Evolutionary conservation across 1,284 basidiomycete genomes (phyloP), one percentile per base, ranked within the genome.

Genomic region (Rhizoctonia solani): DNA sequence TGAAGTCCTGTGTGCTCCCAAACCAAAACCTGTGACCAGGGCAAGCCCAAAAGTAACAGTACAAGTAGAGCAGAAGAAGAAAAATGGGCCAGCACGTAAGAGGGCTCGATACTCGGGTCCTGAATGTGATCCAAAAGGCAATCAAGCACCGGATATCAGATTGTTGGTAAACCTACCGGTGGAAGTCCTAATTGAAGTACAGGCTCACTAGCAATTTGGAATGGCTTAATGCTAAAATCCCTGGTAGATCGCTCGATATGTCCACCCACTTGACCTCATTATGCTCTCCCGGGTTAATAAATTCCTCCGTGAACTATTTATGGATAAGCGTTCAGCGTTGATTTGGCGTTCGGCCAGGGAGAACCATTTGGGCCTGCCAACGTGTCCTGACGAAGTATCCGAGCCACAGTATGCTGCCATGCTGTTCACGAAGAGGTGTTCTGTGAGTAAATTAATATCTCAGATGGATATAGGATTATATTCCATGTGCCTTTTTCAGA

Each of bases 201-300:
- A 11, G n/a, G 14, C 3, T 21, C 5, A 44, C n/a, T 16, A n/a
- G 16, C 19, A 44, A 44, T 4, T 16, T 16, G 11, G 32, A 16
- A 16, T 16, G 19, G 6, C n/a, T 21, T 44, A 16, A 16, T 16
- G 3, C 3, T 16, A n/a, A 44, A 4, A 6, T 21, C 6, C 19
- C 5, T n/a, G 41, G 41, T 27, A 68, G 67, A 63, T 68, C 27
- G 37, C 59, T 27, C 14, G n/a, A 9, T 37, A 53, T 21, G 50
- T 68, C 13, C 37, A 44, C 29, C 67, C 50, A 11, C 19, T 54
- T n/a, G 67, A 68, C 29, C 58, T 68, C 4, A 19, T 68, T 19
- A 8, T 27, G 9, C 56, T 68, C 19, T 46, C 67, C 8, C 37
- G 58, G 47, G 37, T 58, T 27, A 63, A 32, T 50, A 68, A 46